Base-by-base conservation (phyloP, 2,329 filamentous ascomycete genomes). In the Exophiala sp. region DNA sequence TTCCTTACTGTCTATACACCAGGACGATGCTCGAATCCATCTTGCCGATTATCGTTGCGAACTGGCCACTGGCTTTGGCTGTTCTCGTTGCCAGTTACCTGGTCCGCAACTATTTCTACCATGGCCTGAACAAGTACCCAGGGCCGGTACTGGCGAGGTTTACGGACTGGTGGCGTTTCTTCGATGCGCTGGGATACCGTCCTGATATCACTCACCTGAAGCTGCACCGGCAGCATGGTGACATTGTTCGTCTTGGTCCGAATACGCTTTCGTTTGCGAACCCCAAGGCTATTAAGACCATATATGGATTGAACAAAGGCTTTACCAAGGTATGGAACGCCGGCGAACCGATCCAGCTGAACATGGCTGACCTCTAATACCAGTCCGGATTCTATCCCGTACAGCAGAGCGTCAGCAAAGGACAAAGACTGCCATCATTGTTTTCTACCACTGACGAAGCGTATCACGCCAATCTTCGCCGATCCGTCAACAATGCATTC, bases 241-340 rank as follows among this genome's bases (percentile, higher is more conserved):
- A 85, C 62, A 73, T 91, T 2, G 85, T 93, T 1, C 77, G 87
- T 1, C 68, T 89, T 2, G 87, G 86, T 0, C 87, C 87, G 1
- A 89, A 89, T 56, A 72, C 72, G 0, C 67, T 93, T 1, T 88
- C 84, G 0, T 88, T 93, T 61, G 78, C 83, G 2, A 78, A 88
- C 57, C 85, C 87, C 0, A 78, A 78, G 51, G 85, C 85, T 0
- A 72, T 91, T 58, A 86, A 86, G 67, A 71, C 73, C 9, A 90
- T 93, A 38, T 94, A 93, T 64, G 86, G 86, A 0, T 68, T 91
- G 37, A 91, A 90, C 65, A 90, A 90, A 66, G 85, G 86, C 0
- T 85, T 88, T 59, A 70, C 78, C 41, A 93, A 93, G 78, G 85
- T 86, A 66, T 14, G 14, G 38, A 19, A 11, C n/a, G n/a, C n/a